Percentiles rank a stretch among this genome's conserved stretches.
Evolutionary conservation across 2,329 filamentous ascomycete species (phyloP).

Genomic region (Diplodia scrobiculata): DNA sequence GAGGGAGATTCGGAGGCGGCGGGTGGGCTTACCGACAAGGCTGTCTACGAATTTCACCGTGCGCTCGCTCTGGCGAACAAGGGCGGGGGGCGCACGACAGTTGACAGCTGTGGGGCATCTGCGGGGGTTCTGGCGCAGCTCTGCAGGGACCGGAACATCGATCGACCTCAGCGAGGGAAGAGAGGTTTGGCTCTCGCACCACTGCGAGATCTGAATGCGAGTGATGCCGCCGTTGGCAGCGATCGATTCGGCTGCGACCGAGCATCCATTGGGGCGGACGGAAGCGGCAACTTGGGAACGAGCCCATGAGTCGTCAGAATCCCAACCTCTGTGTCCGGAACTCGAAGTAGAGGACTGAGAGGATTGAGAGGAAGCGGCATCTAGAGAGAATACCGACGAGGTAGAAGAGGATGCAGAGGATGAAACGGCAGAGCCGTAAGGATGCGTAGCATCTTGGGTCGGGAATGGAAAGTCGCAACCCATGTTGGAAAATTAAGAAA

Average conservation of each 20-base stretch:
- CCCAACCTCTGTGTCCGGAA: constrained; percentile 58
- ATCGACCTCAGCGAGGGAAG: constrained; percentile 42
- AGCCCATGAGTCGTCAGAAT: constrained; percentile 43
- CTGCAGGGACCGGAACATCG: constrained; percentile 57
- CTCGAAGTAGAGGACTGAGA: constrained; percentile 59
- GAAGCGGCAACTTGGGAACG: constrained; percentile 35
- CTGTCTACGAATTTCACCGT: constrained; percentile 95
- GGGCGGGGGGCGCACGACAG: constrained; percentile 68
- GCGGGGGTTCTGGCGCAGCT: constrained; percentile 65
- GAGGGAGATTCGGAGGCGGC: constrained; percentile 29
- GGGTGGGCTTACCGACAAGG: constrained; percentile 81
- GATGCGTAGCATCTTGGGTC: constrained; percentile 45
- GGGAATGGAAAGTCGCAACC: constrained; percentile 38
- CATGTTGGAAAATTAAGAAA: constrained; percentile 40
- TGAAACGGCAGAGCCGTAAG: constrained; percentile 71
- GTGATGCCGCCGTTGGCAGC: constrained; percentile 34
- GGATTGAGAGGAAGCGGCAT: constrained; percentile 61
- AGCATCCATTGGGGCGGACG: constrained; percentile 36
- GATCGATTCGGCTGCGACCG: constrained; percentile 35
- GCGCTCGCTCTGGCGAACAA: constrained; percentile 85
- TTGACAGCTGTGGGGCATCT: constrained; percentile 59
- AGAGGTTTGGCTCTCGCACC: constrained; percentile 36
- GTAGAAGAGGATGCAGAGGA: constrained; percentile 76
- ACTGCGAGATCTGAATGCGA: constrained; percentile 43
- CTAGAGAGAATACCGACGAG: constrained; percentile 76